A percentile compares a stretch with the other conserved stretches of the same genome.
phyloP scores from a whole-genome alignment of 179 eudicot genomes.

The Amaranthus tricolor region DNA sequence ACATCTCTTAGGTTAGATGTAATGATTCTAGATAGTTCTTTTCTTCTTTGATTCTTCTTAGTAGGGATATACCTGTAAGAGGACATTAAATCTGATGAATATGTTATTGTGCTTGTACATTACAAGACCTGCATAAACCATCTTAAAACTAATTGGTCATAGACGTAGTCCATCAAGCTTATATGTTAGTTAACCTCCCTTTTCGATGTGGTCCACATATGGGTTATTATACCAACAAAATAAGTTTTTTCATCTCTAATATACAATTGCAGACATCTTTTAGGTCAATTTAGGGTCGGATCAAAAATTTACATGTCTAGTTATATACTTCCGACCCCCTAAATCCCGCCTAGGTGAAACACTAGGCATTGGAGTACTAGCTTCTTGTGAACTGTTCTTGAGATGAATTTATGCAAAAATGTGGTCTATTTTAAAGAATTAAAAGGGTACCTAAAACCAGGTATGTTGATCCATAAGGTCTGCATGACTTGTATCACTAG shows the following conservation, averaged over 20 bases:
- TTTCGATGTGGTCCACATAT: no score
- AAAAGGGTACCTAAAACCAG: conserved; percentile 38
- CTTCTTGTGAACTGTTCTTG: no score
- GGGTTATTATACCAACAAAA: no score
- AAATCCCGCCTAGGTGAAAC: not conserved
- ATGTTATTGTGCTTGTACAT: not conserved
- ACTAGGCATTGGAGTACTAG: not conserved
- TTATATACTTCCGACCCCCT: no score
- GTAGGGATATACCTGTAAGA: conserved; percentile 45
- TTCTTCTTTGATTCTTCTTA: conserved; percentile 41
- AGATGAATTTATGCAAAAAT: not conserved
- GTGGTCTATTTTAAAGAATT: not conserved
- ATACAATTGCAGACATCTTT: no score
- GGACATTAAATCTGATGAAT: not conserved
- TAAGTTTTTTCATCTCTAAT: no score
- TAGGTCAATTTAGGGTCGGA: no score
- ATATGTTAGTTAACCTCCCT: no score
- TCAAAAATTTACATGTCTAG: no score
- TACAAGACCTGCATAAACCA: not conserved
- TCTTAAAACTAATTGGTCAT: no score
- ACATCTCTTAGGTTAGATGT: conserved; percentile 44
- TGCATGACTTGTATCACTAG: conserved; percentile 50
- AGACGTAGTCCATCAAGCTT: no score
- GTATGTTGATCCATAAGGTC: conserved; percentile 31
- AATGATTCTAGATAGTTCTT: conserved; percentile 37